A percentile compares a stretch with the other conserved stretches of the same genome.
phyloP scores from a whole-genome alignment of 2,329 filamentous ascomycete species.

The Pyricularia grisea region DNA sequence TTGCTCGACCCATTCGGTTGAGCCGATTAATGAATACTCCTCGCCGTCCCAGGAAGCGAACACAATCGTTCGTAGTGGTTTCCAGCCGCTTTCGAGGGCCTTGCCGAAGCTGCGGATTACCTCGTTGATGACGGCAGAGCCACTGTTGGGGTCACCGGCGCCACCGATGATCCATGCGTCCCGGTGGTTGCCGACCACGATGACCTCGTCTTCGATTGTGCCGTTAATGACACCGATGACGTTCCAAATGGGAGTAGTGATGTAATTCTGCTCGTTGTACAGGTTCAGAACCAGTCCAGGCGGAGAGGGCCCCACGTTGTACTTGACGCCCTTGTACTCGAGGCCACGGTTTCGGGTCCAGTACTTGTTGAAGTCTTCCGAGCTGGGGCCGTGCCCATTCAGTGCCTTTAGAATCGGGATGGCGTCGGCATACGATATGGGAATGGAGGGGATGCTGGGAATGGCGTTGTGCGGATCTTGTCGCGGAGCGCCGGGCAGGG shows the following conservation, averaged over 20 bases:
- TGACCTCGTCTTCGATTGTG: slow-evolving; percentile 71
- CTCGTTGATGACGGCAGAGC: slow-evolving; percentile 71
- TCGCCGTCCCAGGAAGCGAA: slow-evolving; percentile 78
- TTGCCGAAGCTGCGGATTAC: slow-evolving; percentile 64
- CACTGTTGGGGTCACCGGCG: slow-evolving; percentile 72
- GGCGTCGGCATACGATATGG: slow-evolving; percentile 81
- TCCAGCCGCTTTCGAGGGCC: slow-evolving; percentile 65
- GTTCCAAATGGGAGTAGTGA: slow-evolving; percentile 78
- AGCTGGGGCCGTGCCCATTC: slow-evolving; percentile 77
- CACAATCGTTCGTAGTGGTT: slow-evolving; percentile 79
- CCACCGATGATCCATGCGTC: slow-evolving; percentile 69
- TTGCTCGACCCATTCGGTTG: slow-evolving; percentile 90
- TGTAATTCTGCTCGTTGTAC: slow-evolving; percentile 72
- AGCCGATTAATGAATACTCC: slow-evolving; percentile 80
- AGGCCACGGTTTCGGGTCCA: slow-evolving; percentile 68
- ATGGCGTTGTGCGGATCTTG: slow-evolving; percentile 60
- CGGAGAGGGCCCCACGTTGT: slow-evolving; percentile 78
- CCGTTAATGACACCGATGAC: slow-evolving; percentile 91
- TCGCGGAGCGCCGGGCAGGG: slow-evolving; percentile 78
- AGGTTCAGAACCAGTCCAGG: slow-evolving; percentile 58
- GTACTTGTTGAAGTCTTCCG: slow-evolving; percentile 59
- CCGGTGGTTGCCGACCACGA: slow-evolving; percentile 77
- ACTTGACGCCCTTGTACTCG: slow-evolving; percentile 69
- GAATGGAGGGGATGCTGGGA: slow-evolving; percentile 81
- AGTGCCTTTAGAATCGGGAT: slow-evolving; percentile 81